Conservation (phyloP, 2,329 filamentous ascomycete species). For the Penicillium corylophilum region DNA sequence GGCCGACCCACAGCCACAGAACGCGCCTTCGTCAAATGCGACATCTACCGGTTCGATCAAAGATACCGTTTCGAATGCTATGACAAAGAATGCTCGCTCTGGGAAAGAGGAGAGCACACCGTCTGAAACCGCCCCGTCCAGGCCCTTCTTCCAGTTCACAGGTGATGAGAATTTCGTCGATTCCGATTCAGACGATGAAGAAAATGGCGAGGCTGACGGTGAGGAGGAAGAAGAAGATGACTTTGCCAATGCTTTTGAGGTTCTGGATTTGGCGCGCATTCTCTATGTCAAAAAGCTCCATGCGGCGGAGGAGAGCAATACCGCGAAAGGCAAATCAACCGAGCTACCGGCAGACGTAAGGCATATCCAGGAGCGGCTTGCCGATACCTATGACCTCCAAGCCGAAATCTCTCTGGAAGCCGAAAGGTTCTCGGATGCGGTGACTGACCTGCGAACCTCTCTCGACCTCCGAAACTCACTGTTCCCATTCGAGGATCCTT, state of each 20-base stretch:
- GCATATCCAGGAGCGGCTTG: conserved; percentile 78
- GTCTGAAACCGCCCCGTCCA: conserved; percentile 24
- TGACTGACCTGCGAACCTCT: conserved; percentile 75
- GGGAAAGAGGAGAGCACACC: conserved; percentile 14
- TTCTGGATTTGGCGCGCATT: conserved; percentile 62
- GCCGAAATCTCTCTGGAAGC: conserved; percentile 97
- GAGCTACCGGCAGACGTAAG: conserved; percentile 43
- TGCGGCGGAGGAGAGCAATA: conserved; percentile 42
- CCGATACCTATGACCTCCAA: conserved; percentile 90
- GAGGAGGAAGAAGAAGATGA: conserved; percentile 65
- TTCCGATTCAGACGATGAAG: conserved; percentile 60
- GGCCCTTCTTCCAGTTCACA: conserved; percentile 84
- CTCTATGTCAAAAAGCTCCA: conserved; percentile 59
- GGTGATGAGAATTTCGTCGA: conserved; percentile 93
- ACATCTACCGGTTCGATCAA: conserved; percentile 28
- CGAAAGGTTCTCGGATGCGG: conserved; percentile 86
- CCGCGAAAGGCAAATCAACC: conserved; percentile 51
- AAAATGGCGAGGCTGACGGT: conserved; percentile 43
- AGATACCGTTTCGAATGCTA: conserved; percentile 26
- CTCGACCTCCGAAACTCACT: conserved; percentile 77
- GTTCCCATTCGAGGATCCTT: conserved; percentile 75
- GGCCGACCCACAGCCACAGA: conserved; percentile 57
- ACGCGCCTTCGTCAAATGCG: conserved; percentile 42
- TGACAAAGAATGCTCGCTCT: conserved; percentile 15
- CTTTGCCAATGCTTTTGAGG: conserved; percentile 63